Conservation (phyloP, 164 flowering plant species). For the Macadamia integrifolia region DNA sequence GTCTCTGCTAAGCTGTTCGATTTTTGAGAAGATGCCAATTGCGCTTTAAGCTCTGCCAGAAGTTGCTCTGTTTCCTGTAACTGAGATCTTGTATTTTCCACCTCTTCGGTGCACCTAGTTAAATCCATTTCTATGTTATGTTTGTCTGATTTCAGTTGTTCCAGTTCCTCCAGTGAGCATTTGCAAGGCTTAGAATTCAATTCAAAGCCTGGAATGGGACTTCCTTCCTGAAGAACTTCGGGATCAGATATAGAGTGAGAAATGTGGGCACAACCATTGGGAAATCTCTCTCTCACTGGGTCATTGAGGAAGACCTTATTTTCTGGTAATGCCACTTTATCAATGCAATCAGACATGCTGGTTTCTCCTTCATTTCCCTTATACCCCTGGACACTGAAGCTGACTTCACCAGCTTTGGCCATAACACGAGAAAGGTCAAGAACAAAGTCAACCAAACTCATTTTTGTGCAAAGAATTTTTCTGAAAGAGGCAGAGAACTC, state of each 20-base stretch:
- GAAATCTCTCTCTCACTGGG: conserved; percentile 38
- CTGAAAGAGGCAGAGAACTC: conserved; percentile 45
- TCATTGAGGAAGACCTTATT: conserved; percentile 44
- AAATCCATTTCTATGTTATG: conserved; percentile 51
- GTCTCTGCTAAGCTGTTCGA: conserved; percentile 85
- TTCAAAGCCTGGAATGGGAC: conserved; percentile 40
- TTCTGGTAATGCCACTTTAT: conserved; percentile 79
- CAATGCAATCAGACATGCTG: conserved; percentile 67
- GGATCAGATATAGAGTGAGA: conserved; percentile 55
- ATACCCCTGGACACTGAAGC: conserved; percentile 43
- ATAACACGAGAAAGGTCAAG: conserved; percentile 63
- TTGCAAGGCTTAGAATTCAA: conserved; percentile 29
- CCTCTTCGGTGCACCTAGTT: conserved; percentile 47
- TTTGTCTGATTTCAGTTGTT: conserved; percentile 60
- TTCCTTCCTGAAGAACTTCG: conserved; percentile 63
- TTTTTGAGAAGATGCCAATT: conserved; percentile 65
- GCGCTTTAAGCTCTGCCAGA: conserved; percentile 61
- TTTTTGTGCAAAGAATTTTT: conserved; percentile 30
- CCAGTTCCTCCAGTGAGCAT: conserved; percentile 55
- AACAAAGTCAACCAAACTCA: conserved; percentile 50
- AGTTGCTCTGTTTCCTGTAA: conserved; percentile 64
- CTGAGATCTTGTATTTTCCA: conserved; percentile 55
- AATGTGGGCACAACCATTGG: conserved; percentile 42
- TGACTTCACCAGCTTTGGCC: conserved; percentile 47
- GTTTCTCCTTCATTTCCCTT: conserved; percentile 49